Percentiles rank a stretch among this genome's conserved stretches.
These are phyloP conservation scores for Hypoxylon cercidicola DNA, from an alignment of 495 filamentous ascomycete species.

Conservation along the genomic window DNA sequence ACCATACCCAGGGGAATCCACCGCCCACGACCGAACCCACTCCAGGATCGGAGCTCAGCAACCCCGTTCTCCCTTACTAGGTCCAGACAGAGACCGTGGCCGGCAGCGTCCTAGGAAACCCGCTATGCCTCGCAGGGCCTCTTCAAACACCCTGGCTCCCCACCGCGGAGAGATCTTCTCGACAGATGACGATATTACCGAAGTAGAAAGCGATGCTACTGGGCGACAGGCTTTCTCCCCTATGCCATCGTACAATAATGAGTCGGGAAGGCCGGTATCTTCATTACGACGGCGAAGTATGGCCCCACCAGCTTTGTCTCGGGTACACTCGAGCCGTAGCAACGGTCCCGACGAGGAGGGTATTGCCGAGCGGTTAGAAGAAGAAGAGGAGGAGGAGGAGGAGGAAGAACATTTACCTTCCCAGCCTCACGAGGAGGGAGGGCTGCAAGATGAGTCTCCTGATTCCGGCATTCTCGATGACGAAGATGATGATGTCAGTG, in stretches of 20 bases:
- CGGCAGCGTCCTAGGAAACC: constrained; percentile 74
- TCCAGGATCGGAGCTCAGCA: constrained; percentile 42
- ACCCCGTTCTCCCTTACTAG: constrained; percentile 62
- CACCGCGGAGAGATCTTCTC: constrained; percentile 90
- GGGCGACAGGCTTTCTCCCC: constrained; percentile 44
- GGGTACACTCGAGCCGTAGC: constrained; percentile 62
- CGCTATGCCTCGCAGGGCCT: constrained; percentile 72
- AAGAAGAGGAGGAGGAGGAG: constrained; percentile 39
- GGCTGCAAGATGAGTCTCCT: constrained; percentile 33
- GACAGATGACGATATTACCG: constrained; percentile 87
- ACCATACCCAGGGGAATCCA: constrained; percentile 44
- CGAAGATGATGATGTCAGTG: constrained; percentile 71
- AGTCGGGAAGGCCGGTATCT: constrained; percentile 57
- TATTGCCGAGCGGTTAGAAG: constrained; percentile 49
- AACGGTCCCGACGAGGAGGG: constrained; percentile 61
- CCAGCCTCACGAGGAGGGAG: constrained; percentile 50
- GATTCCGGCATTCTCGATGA: constrained; percentile 57
- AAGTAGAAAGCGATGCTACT: constrained; percentile 73
- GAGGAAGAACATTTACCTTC: constrained; percentile 35
- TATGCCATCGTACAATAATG: constrained; percentile 42
- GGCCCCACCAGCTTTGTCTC: constrained; percentile 67
- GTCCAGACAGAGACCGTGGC: constrained; percentile 68
- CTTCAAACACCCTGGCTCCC: constrained; percentile 76
- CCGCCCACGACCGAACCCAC: constrained; percentile 47
- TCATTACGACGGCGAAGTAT: constrained; percentile 74